Conservation (phyloP, 345 rosid genomes). For the Clarkia xantiana region DNA sequence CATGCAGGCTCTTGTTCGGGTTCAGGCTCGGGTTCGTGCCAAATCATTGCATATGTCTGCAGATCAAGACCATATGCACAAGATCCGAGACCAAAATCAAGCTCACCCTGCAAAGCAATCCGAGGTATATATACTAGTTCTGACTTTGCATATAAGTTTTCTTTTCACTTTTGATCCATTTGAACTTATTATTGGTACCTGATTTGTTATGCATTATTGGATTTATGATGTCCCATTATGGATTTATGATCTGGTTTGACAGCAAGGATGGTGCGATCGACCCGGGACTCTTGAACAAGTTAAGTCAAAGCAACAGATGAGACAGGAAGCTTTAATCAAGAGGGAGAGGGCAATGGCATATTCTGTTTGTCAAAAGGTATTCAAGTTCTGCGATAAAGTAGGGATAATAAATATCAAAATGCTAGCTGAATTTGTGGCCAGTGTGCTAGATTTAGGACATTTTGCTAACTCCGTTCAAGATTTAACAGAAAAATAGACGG, state of each 20-base stretch:
- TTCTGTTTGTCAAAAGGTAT: conserved; percentile 55
- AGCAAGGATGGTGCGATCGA: conserved; percentile 71
- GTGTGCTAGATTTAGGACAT: too few species aligned
- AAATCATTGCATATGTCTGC: conserved; percentile 22
- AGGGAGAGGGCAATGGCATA: conserved; percentile 88
- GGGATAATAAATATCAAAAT: not conserved
- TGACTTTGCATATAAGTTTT: not conserved
- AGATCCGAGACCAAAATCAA: conserved; percentile 11
- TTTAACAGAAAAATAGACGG: too few species aligned
- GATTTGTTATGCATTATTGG: too few species aligned
- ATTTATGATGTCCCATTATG: not conserved
- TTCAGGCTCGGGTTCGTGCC: conserved; percentile 67
- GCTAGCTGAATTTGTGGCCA: too few species aligned
- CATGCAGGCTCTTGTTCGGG: conserved; percentile 95
- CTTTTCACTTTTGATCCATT: too few species aligned
- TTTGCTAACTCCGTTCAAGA: too few species aligned
- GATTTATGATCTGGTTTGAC: conserved; percentile 6
- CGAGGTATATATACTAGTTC: conserved; percentile 32
- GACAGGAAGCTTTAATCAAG: conserved; percentile 72
- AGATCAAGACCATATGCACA: conserved; percentile 19
- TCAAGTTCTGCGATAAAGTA: not conserved
- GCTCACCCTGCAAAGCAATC: conserved; percentile 46
- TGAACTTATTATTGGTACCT: not conserved
- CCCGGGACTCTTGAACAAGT: conserved; percentile 51
- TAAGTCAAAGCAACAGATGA: conserved; percentile 48